Conservation (phyloP, 2,329 filamentous ascomycete species). For the Xylariaceae sp. region DNA sequence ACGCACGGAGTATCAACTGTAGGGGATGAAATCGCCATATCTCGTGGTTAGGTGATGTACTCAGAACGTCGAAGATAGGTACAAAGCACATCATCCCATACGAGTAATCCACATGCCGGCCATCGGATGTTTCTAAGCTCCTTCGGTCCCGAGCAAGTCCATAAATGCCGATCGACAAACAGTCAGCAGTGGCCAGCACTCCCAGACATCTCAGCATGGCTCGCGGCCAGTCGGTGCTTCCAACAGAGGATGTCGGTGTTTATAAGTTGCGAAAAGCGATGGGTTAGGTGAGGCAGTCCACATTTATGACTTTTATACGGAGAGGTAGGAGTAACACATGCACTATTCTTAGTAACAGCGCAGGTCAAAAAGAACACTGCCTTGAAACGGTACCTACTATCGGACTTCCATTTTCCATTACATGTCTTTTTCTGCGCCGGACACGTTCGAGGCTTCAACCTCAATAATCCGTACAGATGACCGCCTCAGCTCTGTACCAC, state of each 20-base stretch:
- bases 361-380: no score
- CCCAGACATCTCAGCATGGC: neutral
- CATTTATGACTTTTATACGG: no score
- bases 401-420: no score
- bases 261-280: conserved; percentile 11
- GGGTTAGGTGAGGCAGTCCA: neutral
- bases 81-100: neutral
- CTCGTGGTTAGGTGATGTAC: no score
- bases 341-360: neutral
- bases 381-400: no score
- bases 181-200: neutral
- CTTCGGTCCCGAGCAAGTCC: conserved; percentile 14
- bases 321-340: neutral
- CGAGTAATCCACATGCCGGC: neutral
- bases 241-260: conserved; percentile 5
- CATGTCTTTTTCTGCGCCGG: no score
- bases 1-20: neutral
- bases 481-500: no score
- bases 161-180: neutral
- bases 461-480: no score
- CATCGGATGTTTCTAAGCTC: neutral
- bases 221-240: conserved; percentile 11
- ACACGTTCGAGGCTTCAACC: no score
- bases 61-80: no score
- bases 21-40: no score